A percentile compares a stretch with the other conserved stretches of the same genome.
Evolutionary conservation across 176 grass and related monocot genomes (phyloP).

Genomic region (Echinochloa phyllopogon): DNA sequence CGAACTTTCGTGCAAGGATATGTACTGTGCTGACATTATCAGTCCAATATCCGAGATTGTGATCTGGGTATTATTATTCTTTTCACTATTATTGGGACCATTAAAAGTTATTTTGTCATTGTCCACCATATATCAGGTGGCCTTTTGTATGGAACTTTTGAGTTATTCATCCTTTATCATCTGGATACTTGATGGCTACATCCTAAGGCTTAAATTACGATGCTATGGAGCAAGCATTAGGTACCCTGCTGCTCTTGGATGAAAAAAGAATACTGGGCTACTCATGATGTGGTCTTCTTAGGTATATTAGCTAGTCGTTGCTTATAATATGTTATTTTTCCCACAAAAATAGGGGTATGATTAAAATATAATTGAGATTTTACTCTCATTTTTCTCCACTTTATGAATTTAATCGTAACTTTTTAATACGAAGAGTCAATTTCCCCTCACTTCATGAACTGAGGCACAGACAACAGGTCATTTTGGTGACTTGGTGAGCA

Average conservation of each 20-base stretch:
- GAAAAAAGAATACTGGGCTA: neutral
- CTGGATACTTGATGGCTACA: neutral
- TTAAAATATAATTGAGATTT: neutral
- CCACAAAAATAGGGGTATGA: neutral
- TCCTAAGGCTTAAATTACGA: neutral
- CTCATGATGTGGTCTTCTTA: neutral
- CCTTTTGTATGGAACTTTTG: neutral
- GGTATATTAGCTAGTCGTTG: neutral
- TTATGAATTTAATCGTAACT: no score
- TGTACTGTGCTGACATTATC: constrained; percentile 3
- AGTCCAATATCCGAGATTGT: neutral
- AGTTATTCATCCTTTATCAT: no score
- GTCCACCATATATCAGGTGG: neutral
- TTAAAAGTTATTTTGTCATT: neutral
- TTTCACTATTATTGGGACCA: neutral
- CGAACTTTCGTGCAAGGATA: neutral
- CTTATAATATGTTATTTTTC: neutral
- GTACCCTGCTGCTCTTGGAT: neutral
- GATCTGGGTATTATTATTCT: neutral
- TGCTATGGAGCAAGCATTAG: neutral
- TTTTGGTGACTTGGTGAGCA: no score
- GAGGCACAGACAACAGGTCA: no score
- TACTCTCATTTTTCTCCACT: no score
- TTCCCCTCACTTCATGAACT: no score
- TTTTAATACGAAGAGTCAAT: no score